Base-by-base conservation (phyloP, 2,329 filamentous ascomycete species). In the Metarhizium humberi region DNA sequence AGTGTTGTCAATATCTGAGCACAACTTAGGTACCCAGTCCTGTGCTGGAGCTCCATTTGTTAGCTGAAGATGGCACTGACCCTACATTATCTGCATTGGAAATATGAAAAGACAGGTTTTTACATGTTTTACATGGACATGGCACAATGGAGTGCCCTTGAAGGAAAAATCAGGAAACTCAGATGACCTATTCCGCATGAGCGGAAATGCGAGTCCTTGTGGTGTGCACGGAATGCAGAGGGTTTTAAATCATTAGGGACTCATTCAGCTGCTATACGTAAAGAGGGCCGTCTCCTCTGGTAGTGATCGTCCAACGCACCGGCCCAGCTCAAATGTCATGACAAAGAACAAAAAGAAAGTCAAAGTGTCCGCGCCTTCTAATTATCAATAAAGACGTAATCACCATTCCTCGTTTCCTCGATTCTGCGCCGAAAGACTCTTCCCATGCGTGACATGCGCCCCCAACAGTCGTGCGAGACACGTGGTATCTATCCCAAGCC, bases 341-440 rank as follows among this genome's bases (percentile, higher is more conserved):
- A 68, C 64, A 69, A 68, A 69, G 61, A 70, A 69, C 65, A 71
- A 69, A 69, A 66, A 67, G 69, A 70, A 71, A 66, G 62, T 63
- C 65, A 69, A 57, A 69, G 63, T 67, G 67, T 69, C 65, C 67
- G 67, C 69, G 68, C 70, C 69, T 67, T 72, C 68, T 71, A 66
- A 67, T 69, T 50, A 68, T 71, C 61, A 60, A 62, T 51, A 63
- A 62, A 60, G 66, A 67, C 64, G 67, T 66, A 66, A 56, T 68
- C 66, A 65, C 64, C 61, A 63, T 64, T 65, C 65, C 64, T 68
- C 65, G 61, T 65, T 62, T 66, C 66, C 64, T 64, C 63, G 62
- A 63, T 55, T 61, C 58, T 62, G 62, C 60, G 63, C 62, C 61
- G 54, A 61, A 65, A 57, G 60, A 53, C 43, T 54, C 59, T 63